Conservation (phyloP, 345 rosid species). For the Kandelia obovata region DNA sequence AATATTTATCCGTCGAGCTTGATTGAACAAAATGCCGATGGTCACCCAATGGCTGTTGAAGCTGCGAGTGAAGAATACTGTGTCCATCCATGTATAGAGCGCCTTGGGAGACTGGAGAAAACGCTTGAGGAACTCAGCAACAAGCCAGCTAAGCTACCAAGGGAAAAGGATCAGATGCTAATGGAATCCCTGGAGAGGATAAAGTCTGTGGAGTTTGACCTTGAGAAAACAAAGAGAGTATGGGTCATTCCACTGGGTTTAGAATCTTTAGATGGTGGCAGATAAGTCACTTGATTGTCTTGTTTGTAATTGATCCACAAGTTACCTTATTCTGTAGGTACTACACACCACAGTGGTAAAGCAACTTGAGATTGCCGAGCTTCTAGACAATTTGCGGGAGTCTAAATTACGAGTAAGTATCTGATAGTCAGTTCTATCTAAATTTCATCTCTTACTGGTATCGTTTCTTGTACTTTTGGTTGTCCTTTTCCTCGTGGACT, state of each 20-base stretch:
- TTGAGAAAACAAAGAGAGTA: constrained; percentile 85
- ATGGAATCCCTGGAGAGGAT: constrained; percentile 80
- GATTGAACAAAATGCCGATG: constrained; percentile 27
- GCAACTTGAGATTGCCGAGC: constrained; percentile 69
- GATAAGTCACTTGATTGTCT: not conserved
- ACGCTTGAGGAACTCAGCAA: constrained; percentile 52
- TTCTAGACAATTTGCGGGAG: constrained; percentile 53
- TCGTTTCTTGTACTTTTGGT: no score
- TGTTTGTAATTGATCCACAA: not conserved
- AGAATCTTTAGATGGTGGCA: not conserved
- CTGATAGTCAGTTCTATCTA: not conserved
- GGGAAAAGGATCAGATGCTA: constrained; percentile 78
- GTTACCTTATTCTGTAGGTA: constrained; percentile 41
- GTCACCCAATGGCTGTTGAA: constrained; percentile 25
- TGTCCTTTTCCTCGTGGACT: no score
- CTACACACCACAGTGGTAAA: constrained; percentile 65
- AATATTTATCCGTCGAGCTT: constrained; percentile 41
- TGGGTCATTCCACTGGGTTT: constrained; percentile 14
- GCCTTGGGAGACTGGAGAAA: constrained; percentile 71
- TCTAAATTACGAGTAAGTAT: constrained; percentile 63
- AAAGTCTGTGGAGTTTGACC: constrained; percentile 79
- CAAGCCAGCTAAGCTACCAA: constrained; percentile 67
- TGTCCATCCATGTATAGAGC: constrained; percentile 63
- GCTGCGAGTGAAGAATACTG: constrained; percentile 40
- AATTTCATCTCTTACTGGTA: no score